phyloP scores from a whole-genome alignment of 805 yeast genomes.

The Suhomyces sp. region DNA sequence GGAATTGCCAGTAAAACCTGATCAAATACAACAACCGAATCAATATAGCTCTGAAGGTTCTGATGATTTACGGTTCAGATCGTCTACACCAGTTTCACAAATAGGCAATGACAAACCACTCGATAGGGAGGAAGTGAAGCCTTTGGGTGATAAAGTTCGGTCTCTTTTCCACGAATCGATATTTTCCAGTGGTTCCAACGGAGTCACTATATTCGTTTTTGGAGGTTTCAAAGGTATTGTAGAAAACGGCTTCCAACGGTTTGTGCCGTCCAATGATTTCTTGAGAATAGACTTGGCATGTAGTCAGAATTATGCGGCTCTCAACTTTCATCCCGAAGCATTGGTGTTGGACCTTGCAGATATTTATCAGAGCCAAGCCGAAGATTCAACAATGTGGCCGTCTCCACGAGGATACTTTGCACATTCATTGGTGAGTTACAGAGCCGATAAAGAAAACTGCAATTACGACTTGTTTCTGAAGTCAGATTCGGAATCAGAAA shows the following conservation, averaged over 20 bases:
- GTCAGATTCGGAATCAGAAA: slow-evolving; percentile 2
- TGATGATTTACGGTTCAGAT: not conserved
- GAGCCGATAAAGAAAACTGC: slow-evolving; percentile 17
- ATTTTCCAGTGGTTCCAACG: slow-evolving; percentile 8
- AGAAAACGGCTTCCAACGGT: slow-evolving; percentile 16
- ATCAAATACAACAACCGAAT: not conserved
- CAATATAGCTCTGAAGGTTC: not conserved
- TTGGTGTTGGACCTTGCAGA: slow-evolving; percentile 12
- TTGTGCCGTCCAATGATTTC: slow-evolving; percentile 33
- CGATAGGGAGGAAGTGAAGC: not conserved
- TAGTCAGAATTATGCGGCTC: slow-evolving; percentile 14
- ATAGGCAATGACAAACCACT: not conserved
- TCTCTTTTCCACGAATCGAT: slow-evolving; percentile 9
- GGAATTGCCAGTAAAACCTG: not conserved
- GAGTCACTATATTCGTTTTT: slow-evolving; percentile 32
- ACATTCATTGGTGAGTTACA: slow-evolving; percentile 25
- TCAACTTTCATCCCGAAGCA: slow-evolving; percentile 21
- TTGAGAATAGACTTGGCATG: slow-evolving; percentile 33
- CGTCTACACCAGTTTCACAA: not conserved
- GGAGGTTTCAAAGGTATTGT: slow-evolving; percentile 33
- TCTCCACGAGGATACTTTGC: slow-evolving; percentile 42
- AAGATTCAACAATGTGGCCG: slow-evolving; percentile 23
- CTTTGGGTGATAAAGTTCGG: not conserved
- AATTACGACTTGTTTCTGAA: slow-evolving; percentile 13
- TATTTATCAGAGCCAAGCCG: slow-evolving; percentile 1